Conservation (phyloP, 2,329 filamentous ascomycete genomes). For the Sporothrix curviconia region DNA sequence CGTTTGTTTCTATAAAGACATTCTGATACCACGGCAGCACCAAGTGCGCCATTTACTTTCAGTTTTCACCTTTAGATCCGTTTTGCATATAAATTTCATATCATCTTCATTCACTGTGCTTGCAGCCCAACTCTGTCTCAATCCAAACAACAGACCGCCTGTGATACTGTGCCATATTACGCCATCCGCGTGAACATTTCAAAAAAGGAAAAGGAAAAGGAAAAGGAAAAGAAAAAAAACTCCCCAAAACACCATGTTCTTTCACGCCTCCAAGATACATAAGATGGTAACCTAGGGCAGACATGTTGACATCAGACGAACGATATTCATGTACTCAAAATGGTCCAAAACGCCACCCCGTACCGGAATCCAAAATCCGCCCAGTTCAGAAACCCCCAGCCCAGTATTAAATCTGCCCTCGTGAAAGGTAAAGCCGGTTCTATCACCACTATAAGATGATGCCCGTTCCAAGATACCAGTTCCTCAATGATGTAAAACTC, state of each 20-base stretch:
- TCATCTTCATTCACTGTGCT: no score
- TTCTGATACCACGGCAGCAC: conserved; percentile 1
- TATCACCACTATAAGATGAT: background rate
- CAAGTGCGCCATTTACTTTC: background rate
- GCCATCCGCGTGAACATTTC: no score
- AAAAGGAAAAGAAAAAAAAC: background rate
- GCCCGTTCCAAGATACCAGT: no score
- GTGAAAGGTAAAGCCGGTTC: background rate
- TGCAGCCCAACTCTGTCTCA: no score
- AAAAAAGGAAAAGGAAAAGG: background rate
- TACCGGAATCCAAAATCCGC: background rate
- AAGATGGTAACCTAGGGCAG: no score
- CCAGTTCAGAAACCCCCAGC: background rate
- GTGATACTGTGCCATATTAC: no score
- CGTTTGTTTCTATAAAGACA: background rate
- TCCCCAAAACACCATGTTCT: background rate
- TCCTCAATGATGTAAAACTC: no score
- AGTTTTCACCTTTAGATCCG: background rate
- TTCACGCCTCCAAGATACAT: no score
- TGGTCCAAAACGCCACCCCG: background rate
- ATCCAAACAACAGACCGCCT: no score
- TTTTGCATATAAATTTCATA: no score
- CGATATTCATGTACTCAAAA: no score
- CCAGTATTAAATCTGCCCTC: background rate
- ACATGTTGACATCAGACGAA: background rate